These are phyloP conservation scores for Fusarium aywerte DNA, from an alignment of 2,329 filamentous ascomycete species.

Conservation along the genomic window DNA sequence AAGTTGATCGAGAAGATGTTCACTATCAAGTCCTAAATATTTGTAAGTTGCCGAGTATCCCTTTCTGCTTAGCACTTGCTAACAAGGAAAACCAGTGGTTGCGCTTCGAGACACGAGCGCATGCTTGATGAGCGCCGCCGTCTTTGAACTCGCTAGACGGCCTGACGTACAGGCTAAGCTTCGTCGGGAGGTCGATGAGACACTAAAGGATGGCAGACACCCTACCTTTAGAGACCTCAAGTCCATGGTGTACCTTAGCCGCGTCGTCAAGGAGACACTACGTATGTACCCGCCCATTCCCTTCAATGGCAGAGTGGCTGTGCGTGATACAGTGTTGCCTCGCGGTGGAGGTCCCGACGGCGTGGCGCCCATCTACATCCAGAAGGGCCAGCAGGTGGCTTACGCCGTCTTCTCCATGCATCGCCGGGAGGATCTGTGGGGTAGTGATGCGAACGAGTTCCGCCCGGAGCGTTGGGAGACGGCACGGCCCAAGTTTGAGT, in stretches of 20 bases:
- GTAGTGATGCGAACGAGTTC: slow-evolving; percentile 54
- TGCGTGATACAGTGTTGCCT: slow-evolving; percentile 60
- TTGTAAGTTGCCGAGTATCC: too few species aligned
- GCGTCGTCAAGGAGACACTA: neutral
- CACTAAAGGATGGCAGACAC: neutral
- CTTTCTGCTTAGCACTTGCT: neutral
- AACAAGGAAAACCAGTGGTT: neutral
- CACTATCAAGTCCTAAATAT: too few species aligned
- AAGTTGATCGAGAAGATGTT: too few species aligned
- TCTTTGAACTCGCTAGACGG: neutral
- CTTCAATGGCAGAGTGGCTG: slow-evolving; percentile 58
- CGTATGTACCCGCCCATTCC: slow-evolving; percentile 57
- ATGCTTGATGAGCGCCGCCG: neutral
- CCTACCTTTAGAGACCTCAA: neutral
- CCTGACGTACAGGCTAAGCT: neutral
- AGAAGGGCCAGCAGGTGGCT: slow-evolving; percentile 55
- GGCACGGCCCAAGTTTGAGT: slow-evolving; percentile 44
- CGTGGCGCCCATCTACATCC: slow-evolving; percentile 58
- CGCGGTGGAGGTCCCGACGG: slow-evolving; percentile 61
- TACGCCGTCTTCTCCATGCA: slow-evolving; percentile 58
- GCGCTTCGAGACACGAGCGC: neutral
- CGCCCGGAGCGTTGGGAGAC: slow-evolving; percentile 55
- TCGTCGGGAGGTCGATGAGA: neutral
- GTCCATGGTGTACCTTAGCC: neutral
- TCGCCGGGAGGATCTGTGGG: slow-evolving; percentile 52